Evolutionary conservation across 2,329 filamentous ascomycete genomes (phyloP).

Genomic region (Diaporthe ampelina): DNA sequence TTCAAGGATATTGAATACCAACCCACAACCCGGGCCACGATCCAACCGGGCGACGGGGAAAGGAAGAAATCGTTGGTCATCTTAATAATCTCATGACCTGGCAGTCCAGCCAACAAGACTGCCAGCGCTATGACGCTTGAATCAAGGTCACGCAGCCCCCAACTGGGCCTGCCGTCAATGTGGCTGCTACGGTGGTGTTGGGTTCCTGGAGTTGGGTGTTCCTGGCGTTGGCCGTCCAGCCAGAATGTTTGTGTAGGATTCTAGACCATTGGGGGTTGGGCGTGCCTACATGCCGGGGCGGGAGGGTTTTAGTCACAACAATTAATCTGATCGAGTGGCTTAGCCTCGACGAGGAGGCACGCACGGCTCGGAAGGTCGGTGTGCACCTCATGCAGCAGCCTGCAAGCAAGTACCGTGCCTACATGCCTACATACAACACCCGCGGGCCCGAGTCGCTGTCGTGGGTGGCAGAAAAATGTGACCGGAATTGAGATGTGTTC

Average conservation of each 20-base stretch:
- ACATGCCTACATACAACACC: too few species aligned
- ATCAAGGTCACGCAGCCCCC: conserved; percentile 11
- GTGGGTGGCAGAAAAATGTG: conserved; percentile 27
- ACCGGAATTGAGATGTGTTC: conserved; percentile 7
- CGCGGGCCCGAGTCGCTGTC: conserved; percentile 1
- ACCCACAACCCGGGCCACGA: background rate
- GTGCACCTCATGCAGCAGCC: background rate
- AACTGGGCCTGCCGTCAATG: background rate
- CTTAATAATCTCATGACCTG: conserved; percentile 20
- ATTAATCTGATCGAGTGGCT: conserved; percentile 10
- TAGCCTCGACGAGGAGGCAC: background rate
- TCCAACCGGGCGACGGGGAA: background rate
- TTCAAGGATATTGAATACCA: conserved; percentile 19
- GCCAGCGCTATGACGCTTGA: conserved; percentile 6
- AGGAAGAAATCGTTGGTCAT: background rate
- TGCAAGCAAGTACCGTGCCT: background rate
- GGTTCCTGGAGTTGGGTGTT: conserved; percentile 4
- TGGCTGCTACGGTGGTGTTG: conserved; percentile 8
- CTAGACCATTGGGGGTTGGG: background rate
- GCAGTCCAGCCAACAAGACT: background rate
- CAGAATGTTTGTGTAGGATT: conserved; percentile 1
- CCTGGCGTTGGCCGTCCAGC: background rate
- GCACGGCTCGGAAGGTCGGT: background rate
- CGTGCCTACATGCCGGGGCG: background rate
- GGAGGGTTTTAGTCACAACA: conserved; percentile 1